These are phyloP conservation scores for Exophiala xenobiotica DNA, from an alignment of 2,329 filamentous ascomycete species.

Conservation along the genomic window DNA sequence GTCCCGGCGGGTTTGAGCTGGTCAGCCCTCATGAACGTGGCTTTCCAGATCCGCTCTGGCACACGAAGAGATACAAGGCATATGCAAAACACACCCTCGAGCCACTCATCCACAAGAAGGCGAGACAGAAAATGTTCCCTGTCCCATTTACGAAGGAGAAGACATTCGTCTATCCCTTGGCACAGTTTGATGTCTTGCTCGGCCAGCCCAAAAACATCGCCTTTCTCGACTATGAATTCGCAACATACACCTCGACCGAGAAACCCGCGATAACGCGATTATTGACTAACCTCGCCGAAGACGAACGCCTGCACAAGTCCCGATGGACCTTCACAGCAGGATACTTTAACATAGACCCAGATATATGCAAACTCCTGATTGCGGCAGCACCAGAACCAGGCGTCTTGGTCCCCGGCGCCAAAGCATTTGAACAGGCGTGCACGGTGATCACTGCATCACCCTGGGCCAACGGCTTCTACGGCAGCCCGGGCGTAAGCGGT, in stretches of 20 bases:
- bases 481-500: conserved; percentile 81
- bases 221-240: conserved; percentile 28
- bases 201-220: conserved; percentile 25
- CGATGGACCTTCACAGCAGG: conserved; percentile 96
- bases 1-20: conserved; percentile 59
- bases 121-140: conserved; percentile 31
- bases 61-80: conserved; percentile 57
- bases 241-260: conserved; percentile 74
- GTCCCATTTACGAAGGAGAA: conserved; percentile 44
- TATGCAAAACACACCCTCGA: conserved; percentile 66
- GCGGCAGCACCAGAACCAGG: conserved; percentile 46
- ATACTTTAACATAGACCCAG: conserved; percentile 95
- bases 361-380: conserved; percentile 76
- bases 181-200: conserved; percentile 84
- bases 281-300: conserved; percentile 64
- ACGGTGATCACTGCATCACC: conserved; percentile 91
- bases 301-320: conserved; percentile 62
- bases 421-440: conserved; percentile 52
- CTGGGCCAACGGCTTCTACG: conserved; percentile 92
- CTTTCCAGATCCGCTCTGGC: conserved; percentile 30
- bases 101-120: conserved; percentile 58
- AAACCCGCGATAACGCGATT: conserved; percentile 76
- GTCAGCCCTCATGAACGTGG: conserved; percentile 28
- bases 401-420: conserved; percentile 16
- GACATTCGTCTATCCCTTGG: conserved; percentile 80